Conservation (phyloP, 345 rosid species). For the Gossypium thurberi region DNA sequence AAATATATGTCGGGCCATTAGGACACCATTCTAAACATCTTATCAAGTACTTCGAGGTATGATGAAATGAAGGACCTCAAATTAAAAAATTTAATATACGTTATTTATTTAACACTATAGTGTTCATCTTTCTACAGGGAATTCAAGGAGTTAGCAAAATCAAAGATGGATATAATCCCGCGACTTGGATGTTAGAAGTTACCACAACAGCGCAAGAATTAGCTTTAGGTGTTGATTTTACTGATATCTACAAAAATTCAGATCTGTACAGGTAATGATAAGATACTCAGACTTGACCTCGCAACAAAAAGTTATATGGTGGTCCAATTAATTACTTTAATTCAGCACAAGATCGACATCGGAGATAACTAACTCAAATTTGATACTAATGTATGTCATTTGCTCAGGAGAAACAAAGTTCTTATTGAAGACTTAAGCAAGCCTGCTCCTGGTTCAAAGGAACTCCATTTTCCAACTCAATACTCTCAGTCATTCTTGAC, state of each 20-base stretch:
- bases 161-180: conserved; percentile 74
- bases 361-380: not conserved
- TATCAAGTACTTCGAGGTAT: conserved; percentile 65
- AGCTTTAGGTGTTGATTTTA: conserved; percentile 53
- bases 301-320: too few relatives aligned
- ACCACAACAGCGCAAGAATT: conserved; percentile 51
- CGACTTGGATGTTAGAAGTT: conserved; percentile 87
- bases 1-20: conserved; percentile 71
- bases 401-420: conserved; percentile 54
- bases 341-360: not conserved
- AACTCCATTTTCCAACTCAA: conserved; percentile 45
- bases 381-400: not conserved
- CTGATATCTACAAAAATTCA: conserved; percentile 49
- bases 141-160: conserved; percentile 54
- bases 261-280: conserved; percentile 43
- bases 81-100: not conserved
- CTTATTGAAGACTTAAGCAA: conserved; percentile 43
- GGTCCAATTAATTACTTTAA: too few relatives aligned
- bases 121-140: conserved; percentile 25
- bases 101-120: not conserved
- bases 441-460: conserved; percentile 53
- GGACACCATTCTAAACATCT: conserved; percentile 59
- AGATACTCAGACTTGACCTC: not conserved
- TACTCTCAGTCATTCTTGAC: conserved; percentile 49
- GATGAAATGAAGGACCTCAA: not conserved